These are phyloP conservation scores for Tilletia caries DNA, from an alignment of 1,284 basidiomycete genomes.

Conservation along the genomic window DNA sequence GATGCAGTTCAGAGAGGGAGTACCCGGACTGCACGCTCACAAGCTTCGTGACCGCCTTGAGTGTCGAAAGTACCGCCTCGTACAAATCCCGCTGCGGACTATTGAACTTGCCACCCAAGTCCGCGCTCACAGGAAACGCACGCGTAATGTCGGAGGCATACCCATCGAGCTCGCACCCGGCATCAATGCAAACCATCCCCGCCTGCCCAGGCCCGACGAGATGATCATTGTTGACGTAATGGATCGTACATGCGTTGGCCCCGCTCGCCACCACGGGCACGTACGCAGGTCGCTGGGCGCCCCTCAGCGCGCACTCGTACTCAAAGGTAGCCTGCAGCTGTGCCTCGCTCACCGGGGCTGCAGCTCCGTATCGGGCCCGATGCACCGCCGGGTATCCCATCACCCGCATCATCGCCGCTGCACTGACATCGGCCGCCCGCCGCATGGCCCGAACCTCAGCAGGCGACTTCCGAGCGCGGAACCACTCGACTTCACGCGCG, in stretches of 20 bases:
- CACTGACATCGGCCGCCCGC: constrained; percentile 40
- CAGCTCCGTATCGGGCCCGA: constrained; percentile 15
- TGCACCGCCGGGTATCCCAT: constrained; percentile 33
- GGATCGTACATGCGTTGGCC: constrained; percentile 33
- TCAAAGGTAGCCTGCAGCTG: constrained; percentile 48
- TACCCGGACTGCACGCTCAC: constrained; percentile 59
- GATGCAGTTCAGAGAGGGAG: constrained; percentile 75
- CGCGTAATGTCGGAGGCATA: constrained; percentile 97
- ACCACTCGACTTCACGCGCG: constrained; percentile 35
- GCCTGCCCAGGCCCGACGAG: constrained; percentile 11
- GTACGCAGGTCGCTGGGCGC: constrained; percentile 48
- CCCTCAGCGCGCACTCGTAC: constrained; percentile 37
- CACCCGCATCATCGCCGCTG: constrained; percentile 44
- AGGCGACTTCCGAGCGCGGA: constrained; percentile 43
- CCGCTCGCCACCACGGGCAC: constrained; percentile 51
- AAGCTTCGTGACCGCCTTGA: constrained; percentile 65
- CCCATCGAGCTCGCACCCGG: constrained; percentile 62
- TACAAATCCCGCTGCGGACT: constrained; percentile 82
- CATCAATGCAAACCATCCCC: constrained; percentile 47
- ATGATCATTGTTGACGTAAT: constrained; percentile 42
- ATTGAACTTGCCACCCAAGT: constrained; percentile 66
- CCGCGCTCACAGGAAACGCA: constrained; percentile 69
- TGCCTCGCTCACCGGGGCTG: constrained; percentile 33
- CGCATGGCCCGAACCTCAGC: constrained; percentile 49
- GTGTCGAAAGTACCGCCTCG: constrained; percentile 71